Conservation (phyloP, 768 basidiomycete species). For the Boletus edulis region DNA sequence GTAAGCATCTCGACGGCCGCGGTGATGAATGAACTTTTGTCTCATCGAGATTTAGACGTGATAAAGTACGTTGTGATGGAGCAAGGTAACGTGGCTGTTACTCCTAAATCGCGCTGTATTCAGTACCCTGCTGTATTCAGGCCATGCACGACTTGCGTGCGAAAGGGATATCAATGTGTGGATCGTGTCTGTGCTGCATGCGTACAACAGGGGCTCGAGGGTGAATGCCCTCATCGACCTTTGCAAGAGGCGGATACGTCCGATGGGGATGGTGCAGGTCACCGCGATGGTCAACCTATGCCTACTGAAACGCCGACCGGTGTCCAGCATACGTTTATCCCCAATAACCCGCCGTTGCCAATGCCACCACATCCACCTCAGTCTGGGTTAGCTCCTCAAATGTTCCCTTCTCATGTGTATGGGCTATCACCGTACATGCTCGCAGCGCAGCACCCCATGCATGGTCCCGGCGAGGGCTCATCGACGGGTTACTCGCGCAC, state of each 20-base stretch:
- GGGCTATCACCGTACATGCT: conserved; percentile 29
- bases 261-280: conserved; percentile 22
- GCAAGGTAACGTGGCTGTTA: conserved; percentile 38
- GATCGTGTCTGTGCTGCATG: conserved; percentile 48
- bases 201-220: conserved; percentile 40
- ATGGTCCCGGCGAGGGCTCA: conserved; percentile 21
- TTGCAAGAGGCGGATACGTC: conserved; percentile 23
- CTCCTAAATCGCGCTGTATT: neutral
- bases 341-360: conserved; percentile 7
- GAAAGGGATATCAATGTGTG: conserved; percentile 51
- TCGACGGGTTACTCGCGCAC: conserved; percentile 25
- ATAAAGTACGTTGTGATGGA: conserved; percentile 64
- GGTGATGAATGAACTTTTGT: conserved; percentile 1
- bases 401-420: conserved; percentile 28
- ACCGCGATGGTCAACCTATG: neutral
- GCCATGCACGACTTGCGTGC: conserved; percentile 49
- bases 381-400: conserved; percentile 9
- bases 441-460: conserved; percentile 19
- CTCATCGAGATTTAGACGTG: conserved; percentile 41
- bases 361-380: conserved; percentile 18
- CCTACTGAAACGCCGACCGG: neutral
- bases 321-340: conserved; percentile 14
- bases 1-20: conserved; percentile 30
- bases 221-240: conserved; percentile 45
- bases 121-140: conserved; percentile 28